Evolutionary conservation across 2,329 filamentous ascomycete genomes (phyloP).

Genomic region (Dothistroma septosporum): DNA sequence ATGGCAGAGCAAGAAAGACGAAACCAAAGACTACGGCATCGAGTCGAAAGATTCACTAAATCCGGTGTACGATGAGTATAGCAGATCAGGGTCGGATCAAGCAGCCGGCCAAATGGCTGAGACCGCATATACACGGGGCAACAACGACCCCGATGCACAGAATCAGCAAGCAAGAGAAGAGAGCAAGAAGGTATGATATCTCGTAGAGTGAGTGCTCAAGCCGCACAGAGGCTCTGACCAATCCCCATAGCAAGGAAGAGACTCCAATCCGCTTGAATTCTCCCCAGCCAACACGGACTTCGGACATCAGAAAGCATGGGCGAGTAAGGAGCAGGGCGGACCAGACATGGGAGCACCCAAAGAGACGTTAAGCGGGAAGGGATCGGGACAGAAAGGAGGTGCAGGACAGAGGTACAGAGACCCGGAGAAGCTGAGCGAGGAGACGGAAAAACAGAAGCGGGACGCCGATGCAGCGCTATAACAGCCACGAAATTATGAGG

Average conservation of each 20-base stretch:
- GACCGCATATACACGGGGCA: not conserved
- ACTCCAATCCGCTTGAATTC: not conserved
- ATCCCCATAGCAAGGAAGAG: not conserved
- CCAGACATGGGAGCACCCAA: not conserved
- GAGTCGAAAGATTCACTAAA: not conserved
- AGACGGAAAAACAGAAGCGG: not conserved
- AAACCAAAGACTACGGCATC: not conserved
- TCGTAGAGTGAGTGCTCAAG: no score
- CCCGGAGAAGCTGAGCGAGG: slow-evolving; percentile 1
- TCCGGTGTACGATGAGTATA: not conserved
- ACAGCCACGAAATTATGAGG: not conserved
- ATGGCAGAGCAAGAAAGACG: slow-evolving; percentile 3
- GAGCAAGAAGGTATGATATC: not conserved
- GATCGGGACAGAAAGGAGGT: not conserved
- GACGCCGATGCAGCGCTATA: not conserved
- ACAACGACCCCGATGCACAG: slow-evolving; percentile 2
- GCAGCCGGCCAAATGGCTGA: not conserved
- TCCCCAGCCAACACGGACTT: slow-evolving; percentile 3
- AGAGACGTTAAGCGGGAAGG: not conserved
- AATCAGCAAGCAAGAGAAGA: not conserved
- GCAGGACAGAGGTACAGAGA: not conserved
- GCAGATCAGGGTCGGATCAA: not conserved
- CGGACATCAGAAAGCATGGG: not conserved
- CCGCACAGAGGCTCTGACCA: not conserved
- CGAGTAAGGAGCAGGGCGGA: not conserved